phyloP scores from a whole-genome alignment of 768 basidiomycete species.

The Hydnomerulius pinastri region DNA sequence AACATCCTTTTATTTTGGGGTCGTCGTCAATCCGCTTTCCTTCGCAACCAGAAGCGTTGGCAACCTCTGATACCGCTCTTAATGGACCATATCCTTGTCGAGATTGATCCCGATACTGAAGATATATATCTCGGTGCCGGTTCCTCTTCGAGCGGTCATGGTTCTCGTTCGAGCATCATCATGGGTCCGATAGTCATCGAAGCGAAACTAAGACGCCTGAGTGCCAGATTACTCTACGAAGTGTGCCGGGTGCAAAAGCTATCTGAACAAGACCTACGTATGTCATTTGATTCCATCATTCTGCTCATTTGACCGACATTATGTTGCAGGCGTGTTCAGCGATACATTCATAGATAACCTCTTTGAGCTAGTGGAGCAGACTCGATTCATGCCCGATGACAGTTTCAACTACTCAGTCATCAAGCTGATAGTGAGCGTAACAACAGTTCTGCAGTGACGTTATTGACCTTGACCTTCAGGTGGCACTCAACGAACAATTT shows the following conservation, averaged over 20 bases:
- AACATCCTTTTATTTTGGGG: constrained; percentile 78
- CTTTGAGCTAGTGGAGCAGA: constrained; percentile 93
- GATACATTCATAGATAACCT: constrained; percentile 86
- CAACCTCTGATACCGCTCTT: constrained; percentile 74
- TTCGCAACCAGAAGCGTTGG: constrained; percentile 85
- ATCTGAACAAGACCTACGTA: constrained; percentile 75
- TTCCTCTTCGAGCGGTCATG: constrained; percentile 28
- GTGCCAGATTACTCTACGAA: constrained; percentile 83
- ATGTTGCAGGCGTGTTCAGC: constrained; percentile 65
- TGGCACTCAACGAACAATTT: constrained; percentile 96
- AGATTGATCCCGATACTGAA: constrained; percentile 77
- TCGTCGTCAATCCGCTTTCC: constrained; percentile 63
- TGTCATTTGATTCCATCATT: constrained; percentile 28
- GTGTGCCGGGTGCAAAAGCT: constrained; percentile 90
- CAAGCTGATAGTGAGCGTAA: constrained; percentile 76
- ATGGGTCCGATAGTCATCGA: constrained; percentile 70
- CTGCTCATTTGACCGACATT: constrained; percentile 9
- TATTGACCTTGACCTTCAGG: constrained; percentile 45
- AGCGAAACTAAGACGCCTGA: constrained; percentile 72
- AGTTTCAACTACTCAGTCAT: constrained; percentile 95
- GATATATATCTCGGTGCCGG: constrained; percentile 49
- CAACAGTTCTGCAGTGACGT: background rate
- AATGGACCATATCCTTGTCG: constrained; percentile 83
- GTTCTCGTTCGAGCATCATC: constrained; percentile 41
- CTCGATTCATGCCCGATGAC: constrained; percentile 85